Evolutionary conservation across 345 rosid genomes (phyloP).

Genomic region (Eucalyptus tenuipes): DNA sequence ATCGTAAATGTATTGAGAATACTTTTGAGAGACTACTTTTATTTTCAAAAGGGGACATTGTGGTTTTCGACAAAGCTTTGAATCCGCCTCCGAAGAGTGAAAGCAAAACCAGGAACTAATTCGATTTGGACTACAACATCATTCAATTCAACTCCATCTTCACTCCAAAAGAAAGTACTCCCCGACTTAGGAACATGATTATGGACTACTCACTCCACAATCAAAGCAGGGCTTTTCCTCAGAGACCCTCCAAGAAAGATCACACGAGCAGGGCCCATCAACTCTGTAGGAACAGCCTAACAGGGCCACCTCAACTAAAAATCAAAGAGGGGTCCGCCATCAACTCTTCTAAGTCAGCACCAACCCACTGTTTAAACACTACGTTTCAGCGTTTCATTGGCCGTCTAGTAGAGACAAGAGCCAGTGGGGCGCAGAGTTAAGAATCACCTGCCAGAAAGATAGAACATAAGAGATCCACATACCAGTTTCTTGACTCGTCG

Average conservation of each 20-base stretch:
- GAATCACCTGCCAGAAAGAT: neutral
- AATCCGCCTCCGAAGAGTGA: accelerated
- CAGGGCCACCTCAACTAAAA: neutral
- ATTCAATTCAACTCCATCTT: neutral
- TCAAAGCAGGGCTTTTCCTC: neutral
- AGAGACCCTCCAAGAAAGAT: neutral
- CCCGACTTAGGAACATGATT: neutral
- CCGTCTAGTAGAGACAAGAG: neutral
- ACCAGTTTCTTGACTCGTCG: neutral
- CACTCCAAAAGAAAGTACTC: neutral
- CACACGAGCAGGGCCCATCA: neutral
- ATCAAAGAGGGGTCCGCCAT: neutral
- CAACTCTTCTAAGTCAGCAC: neutral
- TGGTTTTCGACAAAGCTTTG: accelerated
- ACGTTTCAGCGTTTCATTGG: neutral
- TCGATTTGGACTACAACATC: too few relatives aligned
- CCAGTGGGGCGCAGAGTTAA: neutral
- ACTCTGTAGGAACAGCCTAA: neutral
- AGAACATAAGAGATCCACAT: neutral
- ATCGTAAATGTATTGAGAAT: neutral
- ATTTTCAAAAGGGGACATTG: accelerated
- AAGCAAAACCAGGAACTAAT: neutral
- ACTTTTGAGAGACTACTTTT: neutral
- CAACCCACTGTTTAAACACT: neutral
- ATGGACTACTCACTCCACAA: neutral